phyloP scores from a whole-genome alignment of 805 yeast genomes.

The Monosporozyma yasuniensis region DNA sequence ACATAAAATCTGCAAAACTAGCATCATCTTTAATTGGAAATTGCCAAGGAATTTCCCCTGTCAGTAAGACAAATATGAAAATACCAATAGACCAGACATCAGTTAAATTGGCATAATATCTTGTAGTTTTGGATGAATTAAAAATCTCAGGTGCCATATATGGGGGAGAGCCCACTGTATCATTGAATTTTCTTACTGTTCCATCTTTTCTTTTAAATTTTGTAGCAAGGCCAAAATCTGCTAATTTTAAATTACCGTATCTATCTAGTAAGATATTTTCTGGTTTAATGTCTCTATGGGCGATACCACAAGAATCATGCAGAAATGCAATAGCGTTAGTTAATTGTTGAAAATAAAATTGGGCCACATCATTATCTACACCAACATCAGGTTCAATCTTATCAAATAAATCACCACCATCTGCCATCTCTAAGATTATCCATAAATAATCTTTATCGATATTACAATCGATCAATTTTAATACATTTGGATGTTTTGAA shows the following conservation, averaged over 20 bases:
- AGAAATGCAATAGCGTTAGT: conserved; percentile 50
- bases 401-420: conserved; percentile 70
- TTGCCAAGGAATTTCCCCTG: conserved; percentile 70
- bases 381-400: conserved; percentile 72
- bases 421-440: conserved; percentile 59
- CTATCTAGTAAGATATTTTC: conserved; percentile 60
- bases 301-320: conserved; percentile 55
- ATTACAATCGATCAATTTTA: conserved; percentile 46
- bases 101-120: conserved; percentile 47
- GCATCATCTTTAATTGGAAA: conserved; percentile 47
- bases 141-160: conserved; percentile 72
- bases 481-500: conserved; percentile 50
- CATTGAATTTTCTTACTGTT: conserved; percentile 36
- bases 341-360: conserved; percentile 59
- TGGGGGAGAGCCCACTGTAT: conserved; percentile 67
- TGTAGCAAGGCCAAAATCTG: conserved; percentile 71
- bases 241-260: conserved; percentile 58
- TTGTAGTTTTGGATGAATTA: conserved; percentile 16
- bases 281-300: conserved; percentile 71
- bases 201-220: conserved; percentile 46
- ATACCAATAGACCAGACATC: conserved; percentile 70
- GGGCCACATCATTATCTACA: conserved; percentile 55
- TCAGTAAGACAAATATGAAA: conserved; percentile 49
- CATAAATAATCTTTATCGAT: conserved; percentile 50
- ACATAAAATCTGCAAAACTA: conserved; percentile 36